Evolutionary conservation across 2,329 filamentous ascomycete genomes (phyloP).

Genomic region (Trichoderma guizhouense): DNA sequence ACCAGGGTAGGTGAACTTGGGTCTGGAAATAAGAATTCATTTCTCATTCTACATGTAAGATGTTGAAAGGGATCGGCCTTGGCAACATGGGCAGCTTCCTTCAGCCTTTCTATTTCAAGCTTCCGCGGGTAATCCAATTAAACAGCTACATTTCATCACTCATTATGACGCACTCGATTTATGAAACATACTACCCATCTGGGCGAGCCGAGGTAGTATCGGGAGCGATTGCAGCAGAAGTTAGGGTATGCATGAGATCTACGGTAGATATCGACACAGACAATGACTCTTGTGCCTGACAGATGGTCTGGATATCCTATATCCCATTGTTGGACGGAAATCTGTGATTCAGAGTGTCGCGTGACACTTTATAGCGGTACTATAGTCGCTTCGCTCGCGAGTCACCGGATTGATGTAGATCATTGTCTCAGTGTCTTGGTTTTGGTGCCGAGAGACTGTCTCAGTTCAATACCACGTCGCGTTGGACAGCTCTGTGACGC

Average conservation of each 20-base stretch:
- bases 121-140: not conserved
- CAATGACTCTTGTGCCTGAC: not conserved
- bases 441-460: not conserved
- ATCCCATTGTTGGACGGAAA: not conserved
- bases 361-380: not conserved
- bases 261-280: not conserved
- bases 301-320: not conserved
- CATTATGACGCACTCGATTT: not conserved
- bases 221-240: not conserved
- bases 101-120: not conserved
- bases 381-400: not conserved
- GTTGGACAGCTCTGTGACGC: not conserved
- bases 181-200: not conserved
- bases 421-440: not conserved
- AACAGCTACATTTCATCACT: not conserved
- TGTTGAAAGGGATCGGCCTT: not conserved
- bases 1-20: not conserved
- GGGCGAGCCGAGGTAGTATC: not conserved
- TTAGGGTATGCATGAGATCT: not conserved
- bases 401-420: not conserved
- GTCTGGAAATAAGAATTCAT: not conserved
- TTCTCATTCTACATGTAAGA: not conserved
- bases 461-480: not conserved
- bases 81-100: not conserved
- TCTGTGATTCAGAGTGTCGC: not conserved